Percentiles rank a stretch among this genome's conserved stretches.
Conservation (phyloP, 2,329 filamentous ascomycete genomes). For the Ophiosphaerella herpotricha region DNA sequence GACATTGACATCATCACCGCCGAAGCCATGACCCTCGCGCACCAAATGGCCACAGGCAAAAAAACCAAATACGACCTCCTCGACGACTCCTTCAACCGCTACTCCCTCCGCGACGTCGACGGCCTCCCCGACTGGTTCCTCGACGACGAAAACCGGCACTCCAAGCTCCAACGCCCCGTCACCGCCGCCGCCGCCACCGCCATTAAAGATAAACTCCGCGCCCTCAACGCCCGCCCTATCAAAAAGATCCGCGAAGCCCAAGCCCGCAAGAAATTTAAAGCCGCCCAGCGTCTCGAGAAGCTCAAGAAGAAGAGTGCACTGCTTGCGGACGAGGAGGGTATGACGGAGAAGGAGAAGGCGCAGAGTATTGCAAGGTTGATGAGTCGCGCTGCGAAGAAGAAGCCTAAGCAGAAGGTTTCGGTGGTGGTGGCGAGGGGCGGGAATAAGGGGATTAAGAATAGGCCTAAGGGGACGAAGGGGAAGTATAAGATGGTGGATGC, state of each 20-base stretch:
- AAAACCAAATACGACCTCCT: conserved; percentile 78
- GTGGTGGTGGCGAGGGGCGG: conserved; percentile 85
- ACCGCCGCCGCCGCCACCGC: conserved; percentile 86
- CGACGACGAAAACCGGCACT: conserved; percentile 86
- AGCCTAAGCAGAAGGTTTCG: conserved; percentile 79
- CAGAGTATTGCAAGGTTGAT: conserved; percentile 81
- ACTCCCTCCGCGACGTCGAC: conserved; percentile 85
- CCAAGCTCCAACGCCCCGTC: conserved; percentile 84
- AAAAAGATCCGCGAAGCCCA: conserved; percentile 98
- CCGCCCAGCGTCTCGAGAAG: conserved; percentile 88
- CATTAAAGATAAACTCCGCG: conserved; percentile 92
- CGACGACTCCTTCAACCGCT: conserved; percentile 93
- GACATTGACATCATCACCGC: conserved; percentile 99
- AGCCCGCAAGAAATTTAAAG: conserved; percentile 95
- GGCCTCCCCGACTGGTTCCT: conserved; percentile 97
- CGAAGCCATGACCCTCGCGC: conserved; percentile 96
- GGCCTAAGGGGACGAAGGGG: conserved; percentile 90
- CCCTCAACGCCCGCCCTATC: conserved; percentile 93
- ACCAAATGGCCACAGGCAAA: conserved; percentile 84
- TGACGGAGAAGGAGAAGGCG: conserved; percentile 97
- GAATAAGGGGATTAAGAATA: conserved; percentile 83
- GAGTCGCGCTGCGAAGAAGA: conserved; percentile 81
- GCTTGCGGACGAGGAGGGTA: conserved; percentile 83
- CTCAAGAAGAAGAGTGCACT: conserved; percentile 96
- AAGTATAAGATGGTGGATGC: conserved; percentile 97